Base-by-base conservation (phyloP, 2,329 filamentous ascomycete species). In the Helminthosporium solani region DNA sequence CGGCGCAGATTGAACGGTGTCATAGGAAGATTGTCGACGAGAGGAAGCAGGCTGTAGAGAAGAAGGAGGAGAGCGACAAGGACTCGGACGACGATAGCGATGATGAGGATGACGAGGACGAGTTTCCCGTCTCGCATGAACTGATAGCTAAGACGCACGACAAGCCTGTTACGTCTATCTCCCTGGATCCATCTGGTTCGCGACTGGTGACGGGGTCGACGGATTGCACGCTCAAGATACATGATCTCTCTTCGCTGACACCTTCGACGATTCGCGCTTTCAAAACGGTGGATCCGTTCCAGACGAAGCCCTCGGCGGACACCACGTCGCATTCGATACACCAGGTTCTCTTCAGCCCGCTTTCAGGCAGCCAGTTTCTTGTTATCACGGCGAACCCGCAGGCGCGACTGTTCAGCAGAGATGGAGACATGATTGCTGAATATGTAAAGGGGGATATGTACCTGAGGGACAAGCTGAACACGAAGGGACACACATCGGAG, bases 371-470 rank as follows among this genome's bases (percentile, higher is more conserved):
- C 52, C 83, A 87, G 50, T 84, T 99, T 49, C 81, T 99, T 27
- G 95, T 94, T 57, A 78, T 97, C 35, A 87, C 90, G 7, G 90
- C 92, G 6, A 88, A 92, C 33, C 86, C 92, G 1, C 92, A 97
- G 68, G 89, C 92, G 11, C 91, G 90, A 68, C 84, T 99, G 19
- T 79, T 97, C 68, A 88, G 83, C 59, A 84, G 94, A 61, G 92
- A 99, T 73, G 94, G 94, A 31, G 89, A 95, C 35, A 79, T 87
- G 7, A 61, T 95, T 39, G 86, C 86, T 1, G 90, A 96, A 64
- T 97, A 96, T 56, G 86, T 90, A 57, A 99, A 99, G 73, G 94
- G 94, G 36, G 94, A 99, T 67, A 97, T 97, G 91, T 99, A 99
- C 63, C 74, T 99, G 56, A 82, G 92, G 44, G 94, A 99, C 68